Evolutionary conservation across 148 eudicot species (phyloP), one percentile per base, ranked within the genome.

Genomic region (Rhododendron ferrugineum): DNA sequence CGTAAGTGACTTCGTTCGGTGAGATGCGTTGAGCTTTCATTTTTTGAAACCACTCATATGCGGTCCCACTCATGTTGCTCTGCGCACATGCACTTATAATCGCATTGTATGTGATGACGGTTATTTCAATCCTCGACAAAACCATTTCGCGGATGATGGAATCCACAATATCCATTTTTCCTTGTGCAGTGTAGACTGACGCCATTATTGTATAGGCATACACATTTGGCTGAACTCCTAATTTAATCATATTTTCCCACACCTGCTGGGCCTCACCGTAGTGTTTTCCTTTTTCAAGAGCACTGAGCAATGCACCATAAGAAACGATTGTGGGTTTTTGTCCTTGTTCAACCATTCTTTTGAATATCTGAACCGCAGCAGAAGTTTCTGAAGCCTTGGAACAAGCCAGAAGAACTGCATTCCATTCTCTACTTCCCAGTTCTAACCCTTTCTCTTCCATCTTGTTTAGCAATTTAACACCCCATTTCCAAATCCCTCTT

Each of bases 121-220:
- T 94, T 8, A 96, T 95, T 79, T 90, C 85, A 60, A 89, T 86
- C 83, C 91, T 90, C 2, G 91, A 89, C 2, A 92, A 60, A 22
- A 85, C 84, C 99, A 97, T 97, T 84, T 94, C 94, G 78, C 83
- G 56, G n/a, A 97, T 89, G 70, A 95, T 89, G 7, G 88, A 83
- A 40, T 97, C 98, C 22, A 97, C 93, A 32, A 90, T 78, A 44
- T 88, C 84, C 32, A 95, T 93, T 70, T 92, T 93, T 46, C 95
- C 96, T 68, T 92, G 96, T 9, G 89, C 95, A 15, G 93, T 91
- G 85, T 95, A 92, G 58, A 97, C 88, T 1, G 98, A 94, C 77
- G 96, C 98, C 98, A 97, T 93, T 77, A 94, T 95, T 40, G 99
- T 97, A 90, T 94, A 97, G 3, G 98, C 93, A 84, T 97, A 90